phyloP scores from a whole-genome alignment of 1,284 basidiomycete species.

The Puccinia triticina region DNA sequence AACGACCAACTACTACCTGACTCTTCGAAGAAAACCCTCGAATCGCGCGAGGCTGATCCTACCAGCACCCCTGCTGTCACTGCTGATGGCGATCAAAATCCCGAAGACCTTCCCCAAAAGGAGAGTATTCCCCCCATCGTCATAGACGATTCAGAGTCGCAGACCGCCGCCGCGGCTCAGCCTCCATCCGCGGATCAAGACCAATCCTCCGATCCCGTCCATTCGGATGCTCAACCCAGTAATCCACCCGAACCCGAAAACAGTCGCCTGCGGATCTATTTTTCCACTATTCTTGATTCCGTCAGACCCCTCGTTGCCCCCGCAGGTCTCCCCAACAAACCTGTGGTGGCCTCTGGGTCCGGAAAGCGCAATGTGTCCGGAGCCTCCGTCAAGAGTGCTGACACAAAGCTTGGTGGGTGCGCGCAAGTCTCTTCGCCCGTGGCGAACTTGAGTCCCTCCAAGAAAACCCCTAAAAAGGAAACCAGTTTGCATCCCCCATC shows the following conservation, averaged over 20 bases:
- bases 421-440: background rate
- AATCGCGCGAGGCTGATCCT: background rate
- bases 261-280: slow-evolving; percentile 57
- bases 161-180: background rate
- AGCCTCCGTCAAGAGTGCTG: slow-evolving; percentile 24
- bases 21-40: background rate
- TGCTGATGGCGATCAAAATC: background rate
- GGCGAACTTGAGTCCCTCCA: background rate
- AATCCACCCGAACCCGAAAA: slow-evolving; percentile 55
- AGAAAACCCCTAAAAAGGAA: background rate
- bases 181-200: background rate
- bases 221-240: slow-evolving; percentile 36
- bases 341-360: background rate
- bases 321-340: slow-evolving; percentile 18
- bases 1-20: slow-evolving; percentile 20
- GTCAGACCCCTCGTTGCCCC: slow-evolving; percentile 43
- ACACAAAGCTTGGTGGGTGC: slow-evolving; percentile 8
- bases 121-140: background rate
- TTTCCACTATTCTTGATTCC: slow-evolving; percentile 55
- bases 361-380: slow-evolving; percentile 40
- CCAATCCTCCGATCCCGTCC: background rate
- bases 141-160: background rate
- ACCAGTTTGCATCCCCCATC: background rate
- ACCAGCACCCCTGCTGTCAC: background rate
- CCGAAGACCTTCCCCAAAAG: too few species aligned